Evolutionary conservation across 176 grass and related monocot species (phyloP).

Genomic region (Saccharum officinarum): DNA sequence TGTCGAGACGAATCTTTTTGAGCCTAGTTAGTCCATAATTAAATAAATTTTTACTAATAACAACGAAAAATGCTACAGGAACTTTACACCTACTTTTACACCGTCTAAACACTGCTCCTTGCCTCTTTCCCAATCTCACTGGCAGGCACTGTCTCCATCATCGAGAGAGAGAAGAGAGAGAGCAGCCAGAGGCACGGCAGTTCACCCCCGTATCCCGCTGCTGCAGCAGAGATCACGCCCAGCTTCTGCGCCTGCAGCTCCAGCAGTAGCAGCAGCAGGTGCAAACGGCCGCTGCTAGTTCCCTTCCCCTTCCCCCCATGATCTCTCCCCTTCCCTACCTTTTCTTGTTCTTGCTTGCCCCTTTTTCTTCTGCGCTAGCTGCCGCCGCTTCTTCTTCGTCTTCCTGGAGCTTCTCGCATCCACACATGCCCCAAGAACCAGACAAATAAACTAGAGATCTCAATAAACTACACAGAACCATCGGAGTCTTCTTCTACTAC

Average conservation of each 20-base stretch:
- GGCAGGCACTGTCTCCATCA: background rate
- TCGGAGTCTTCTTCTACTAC: background rate
- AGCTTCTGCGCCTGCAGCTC: slow-evolving; percentile 17
- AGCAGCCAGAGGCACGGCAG: background rate
- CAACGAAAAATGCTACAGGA: too few relatives aligned
- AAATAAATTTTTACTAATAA: too few relatives aligned
- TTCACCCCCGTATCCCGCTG: slow-evolving; percentile 25
- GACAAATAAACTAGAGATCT: slow-evolving; percentile 18
- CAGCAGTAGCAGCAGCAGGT: slow-evolving; percentile 28
- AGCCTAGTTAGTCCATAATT: too few relatives aligned
- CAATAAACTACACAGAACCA: slow-evolving; percentile 16
- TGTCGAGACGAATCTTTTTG: too few relatives aligned
- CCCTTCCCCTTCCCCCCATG: slow-evolving; percentile 19
- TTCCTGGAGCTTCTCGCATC: slow-evolving; percentile 3
- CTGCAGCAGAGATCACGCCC: slow-evolving; percentile 29
- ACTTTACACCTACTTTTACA: too few relatives aligned
- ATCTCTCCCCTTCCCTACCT: slow-evolving; percentile 10
- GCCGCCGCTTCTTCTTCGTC: background rate
- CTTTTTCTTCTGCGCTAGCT: background rate
- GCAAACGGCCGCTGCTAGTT: slow-evolving; percentile 49
- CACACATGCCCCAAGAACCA: slow-evolving; percentile 21
- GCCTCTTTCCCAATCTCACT: slow-evolving; percentile 45
- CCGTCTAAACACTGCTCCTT: too few relatives aligned
- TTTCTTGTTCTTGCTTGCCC: background rate
- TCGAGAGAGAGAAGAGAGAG: background rate